Evolutionary conservation across 2,329 filamentous ascomycete species (phyloP).

Genomic region (Alternaria arbusti): DNA sequence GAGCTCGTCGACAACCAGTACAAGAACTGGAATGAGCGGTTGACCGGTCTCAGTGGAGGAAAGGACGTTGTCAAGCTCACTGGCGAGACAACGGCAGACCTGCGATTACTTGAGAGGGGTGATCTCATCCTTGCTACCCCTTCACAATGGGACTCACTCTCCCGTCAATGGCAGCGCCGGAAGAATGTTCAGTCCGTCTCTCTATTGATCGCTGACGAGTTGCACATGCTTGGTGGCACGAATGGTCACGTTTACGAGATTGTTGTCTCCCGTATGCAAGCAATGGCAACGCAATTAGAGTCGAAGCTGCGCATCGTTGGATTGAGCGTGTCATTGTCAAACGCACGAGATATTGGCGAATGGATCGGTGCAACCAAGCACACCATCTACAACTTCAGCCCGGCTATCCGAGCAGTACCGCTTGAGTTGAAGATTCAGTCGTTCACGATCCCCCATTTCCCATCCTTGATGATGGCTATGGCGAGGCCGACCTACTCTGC

Average conservation of each 20-base stretch:
- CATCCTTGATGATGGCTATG: slow-evolving; percentile 98
- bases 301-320: slow-evolving; percentile 86
- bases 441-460: slow-evolving; percentile 95
- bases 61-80: slow-evolving; percentile 93
- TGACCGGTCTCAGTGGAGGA: slow-evolving; percentile 75
- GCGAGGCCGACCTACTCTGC: slow-evolving; percentile 90
- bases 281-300: slow-evolving; percentile 88
- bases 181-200: slow-evolving; percentile 93
- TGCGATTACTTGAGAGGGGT: slow-evolving; percentile 84
- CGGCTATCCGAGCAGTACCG: slow-evolving; percentile 84
- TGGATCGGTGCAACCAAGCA: slow-evolving; percentile 99
- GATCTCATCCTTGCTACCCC: slow-evolving; percentile 94
- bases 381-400: slow-evolving; percentile 98
- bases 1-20: slow-evolving; percentile 84
- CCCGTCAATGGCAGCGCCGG: slow-evolving; percentile 92
- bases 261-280: slow-evolving; percentile 96
- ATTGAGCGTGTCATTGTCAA: slow-evolving; percentile 88
- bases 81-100: slow-evolving; percentile 87
- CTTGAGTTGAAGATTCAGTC: slow-evolving; percentile 94
- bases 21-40: slow-evolving; percentile 83
- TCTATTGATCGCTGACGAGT: slow-evolving; percentile 91
- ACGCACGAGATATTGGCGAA: slow-evolving; percentile 91
- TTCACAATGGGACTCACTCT: slow-evolving; percentile 93
- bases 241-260: slow-evolving; percentile 93
- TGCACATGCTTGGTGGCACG: slow-evolving; percentile 89